These are phyloP conservation scores for Fusarium succisae DNA, from an alignment of 2,329 filamentous ascomycete genomes.

Conservation along the genomic window DNA sequence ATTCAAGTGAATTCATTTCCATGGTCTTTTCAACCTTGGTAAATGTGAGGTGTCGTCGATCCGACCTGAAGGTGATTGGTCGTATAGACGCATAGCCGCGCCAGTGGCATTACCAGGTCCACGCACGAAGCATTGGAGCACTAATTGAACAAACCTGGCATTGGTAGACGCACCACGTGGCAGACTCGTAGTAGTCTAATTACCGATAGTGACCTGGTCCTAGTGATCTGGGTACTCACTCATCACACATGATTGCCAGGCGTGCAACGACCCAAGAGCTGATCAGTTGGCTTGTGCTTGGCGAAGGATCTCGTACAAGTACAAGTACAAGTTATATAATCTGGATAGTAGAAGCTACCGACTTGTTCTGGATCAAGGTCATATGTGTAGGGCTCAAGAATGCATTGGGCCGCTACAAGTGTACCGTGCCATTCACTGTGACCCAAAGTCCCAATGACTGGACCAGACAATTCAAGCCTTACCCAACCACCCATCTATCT, in stretches of 20 bases:
- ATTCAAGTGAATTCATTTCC: conserved; percentile 5
- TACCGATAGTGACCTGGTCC: background rate
- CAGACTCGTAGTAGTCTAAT: background rate
- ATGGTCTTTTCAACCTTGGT: background rate
- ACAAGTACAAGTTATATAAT: background rate
- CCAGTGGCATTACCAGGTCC: background rate
- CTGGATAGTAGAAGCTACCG: background rate
- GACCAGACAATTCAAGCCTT: background rate
- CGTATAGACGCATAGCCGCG: background rate
- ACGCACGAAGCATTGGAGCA: background rate
- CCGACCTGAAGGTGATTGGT: conserved; percentile 1
- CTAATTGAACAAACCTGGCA: background rate
- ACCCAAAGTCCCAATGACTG: background rate
- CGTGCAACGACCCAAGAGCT: background rate
- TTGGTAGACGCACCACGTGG: conserved; percentile 2
- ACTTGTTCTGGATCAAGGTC: background rate
- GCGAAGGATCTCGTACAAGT: background rate
- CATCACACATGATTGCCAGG: background rate
- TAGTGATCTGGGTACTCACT: background rate
- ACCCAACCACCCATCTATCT: background rate
- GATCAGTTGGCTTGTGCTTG: background rate
- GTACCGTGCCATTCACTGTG: background rate
- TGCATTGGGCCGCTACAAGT: conserved; percentile 12
- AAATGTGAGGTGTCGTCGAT: conserved; percentile 4
- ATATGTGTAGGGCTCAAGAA: background rate